These are phyloP conservation scores for Trebouxia sp. DNA, from an alignment of 139 green algal species.

Conservation along the genomic window DNA sequence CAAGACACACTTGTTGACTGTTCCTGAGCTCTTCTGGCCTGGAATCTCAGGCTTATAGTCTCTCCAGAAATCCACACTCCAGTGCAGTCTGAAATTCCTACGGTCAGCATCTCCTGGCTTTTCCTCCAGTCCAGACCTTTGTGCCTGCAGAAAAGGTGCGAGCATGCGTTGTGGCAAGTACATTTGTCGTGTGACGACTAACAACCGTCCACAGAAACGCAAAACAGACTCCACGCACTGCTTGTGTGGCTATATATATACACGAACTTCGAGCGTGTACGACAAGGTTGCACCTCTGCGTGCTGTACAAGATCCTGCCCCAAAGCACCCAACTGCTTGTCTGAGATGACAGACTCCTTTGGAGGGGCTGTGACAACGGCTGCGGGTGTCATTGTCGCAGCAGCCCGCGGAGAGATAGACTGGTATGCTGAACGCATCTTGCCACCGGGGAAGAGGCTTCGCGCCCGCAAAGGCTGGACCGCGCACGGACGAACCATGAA, in stretches of 20 bases:
- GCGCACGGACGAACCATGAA: background rate
- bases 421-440: background rate
- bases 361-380: background rate
- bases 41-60: slow-evolving; percentile 2
- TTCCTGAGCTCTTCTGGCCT: background rate
- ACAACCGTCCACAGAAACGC: too few relatives aligned
- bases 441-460: background rate
- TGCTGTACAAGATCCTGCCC: background rate
- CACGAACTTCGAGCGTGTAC: too few relatives aligned
- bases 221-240: too few relatives aligned
- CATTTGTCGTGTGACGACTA: too few relatives aligned
- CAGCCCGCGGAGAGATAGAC: background rate
- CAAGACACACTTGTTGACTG: background rate
- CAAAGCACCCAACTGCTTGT: background rate
- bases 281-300: background rate
- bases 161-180: too few relatives aligned
- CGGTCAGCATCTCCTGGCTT: slow-evolving; percentile 33
- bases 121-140: background rate
- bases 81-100: slow-evolving; percentile 38
- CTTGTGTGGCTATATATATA: background rate
- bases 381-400: background rate
- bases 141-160: background rate
- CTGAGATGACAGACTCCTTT: too few relatives aligned
- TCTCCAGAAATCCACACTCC: slow-evolving; percentile 43
- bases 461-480: background rate